Conservation (phyloP, 1,284 basidiomycete species). For the Sutorius eximius region DNA sequence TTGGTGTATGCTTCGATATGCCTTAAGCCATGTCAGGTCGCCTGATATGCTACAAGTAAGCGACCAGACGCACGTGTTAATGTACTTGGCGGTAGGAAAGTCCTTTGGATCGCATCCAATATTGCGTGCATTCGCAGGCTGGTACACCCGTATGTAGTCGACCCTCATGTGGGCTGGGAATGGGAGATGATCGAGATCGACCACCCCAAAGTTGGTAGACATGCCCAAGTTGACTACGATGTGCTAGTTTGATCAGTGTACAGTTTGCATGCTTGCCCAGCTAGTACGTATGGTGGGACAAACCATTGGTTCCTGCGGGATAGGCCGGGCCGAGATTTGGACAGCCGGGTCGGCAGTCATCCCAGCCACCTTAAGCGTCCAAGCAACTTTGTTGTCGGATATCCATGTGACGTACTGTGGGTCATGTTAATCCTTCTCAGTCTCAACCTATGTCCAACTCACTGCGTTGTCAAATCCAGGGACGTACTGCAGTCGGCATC, state of each 20-base stretch:
- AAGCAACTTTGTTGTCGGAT: slow-evolving; percentile 54
- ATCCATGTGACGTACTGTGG: slow-evolving; percentile 71
- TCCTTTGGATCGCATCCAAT: slow-evolving; percentile 71
- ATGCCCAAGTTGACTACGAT: slow-evolving; percentile 58
- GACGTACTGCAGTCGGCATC: slow-evolving; percentile 43
- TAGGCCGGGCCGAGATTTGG: slow-evolving; percentile 59
- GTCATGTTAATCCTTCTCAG: slow-evolving; percentile 4
- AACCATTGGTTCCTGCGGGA: slow-evolving; percentile 75
- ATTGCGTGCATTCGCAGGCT: slow-evolving; percentile 53
- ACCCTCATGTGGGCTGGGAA: slow-evolving; percentile 66
- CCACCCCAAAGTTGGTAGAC: slow-evolving; percentile 53
- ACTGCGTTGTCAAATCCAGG: slow-evolving; percentile 58
- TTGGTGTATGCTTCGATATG: slow-evolving; percentile 43
- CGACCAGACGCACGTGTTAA: slow-evolving; percentile 44
- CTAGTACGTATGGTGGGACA: slow-evolving; percentile 15
- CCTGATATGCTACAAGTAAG: background rate
- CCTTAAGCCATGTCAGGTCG: slow-evolving; percentile 18
- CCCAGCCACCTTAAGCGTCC: slow-evolving; percentile 66
- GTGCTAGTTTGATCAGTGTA: slow-evolving; percentile 30
- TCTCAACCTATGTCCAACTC: slow-evolving; percentile 13
- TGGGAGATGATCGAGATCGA: slow-evolving; percentile 55
- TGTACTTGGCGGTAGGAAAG: slow-evolving; percentile 66
- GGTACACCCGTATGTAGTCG: slow-evolving; percentile 75
- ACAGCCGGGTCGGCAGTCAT: slow-evolving; percentile 57
- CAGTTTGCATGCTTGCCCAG: background rate